A percentile compares a stretch with the other conserved stretches of the same genome.
phyloP scores from a whole-genome alignment of 768 basidiomycete genomes.

The Mycena polygramma region DNA sequence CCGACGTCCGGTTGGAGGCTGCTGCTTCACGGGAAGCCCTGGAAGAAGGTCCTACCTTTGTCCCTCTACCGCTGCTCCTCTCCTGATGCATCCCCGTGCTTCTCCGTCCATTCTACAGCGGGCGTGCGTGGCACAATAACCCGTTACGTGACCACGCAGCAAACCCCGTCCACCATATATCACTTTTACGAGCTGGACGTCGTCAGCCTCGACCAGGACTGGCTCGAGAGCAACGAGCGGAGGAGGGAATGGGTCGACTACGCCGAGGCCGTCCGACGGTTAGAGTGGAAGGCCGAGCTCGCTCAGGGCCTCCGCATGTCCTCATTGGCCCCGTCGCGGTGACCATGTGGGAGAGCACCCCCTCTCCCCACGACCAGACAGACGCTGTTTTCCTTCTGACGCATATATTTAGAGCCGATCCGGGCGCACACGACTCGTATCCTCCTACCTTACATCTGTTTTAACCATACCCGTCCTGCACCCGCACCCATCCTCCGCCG shows the following conservation, averaged over 20 bases:
- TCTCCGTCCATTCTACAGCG: constrained; percentile 65
- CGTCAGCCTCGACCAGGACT: constrained; percentile 78
- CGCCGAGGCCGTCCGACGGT: constrained; percentile 78
- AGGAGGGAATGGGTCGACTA: constrained; percentile 91
- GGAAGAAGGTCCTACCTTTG: constrained; percentile 96
- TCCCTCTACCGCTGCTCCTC: constrained; percentile 79
- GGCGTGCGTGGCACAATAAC: constrained; percentile 91
- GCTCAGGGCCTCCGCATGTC: constrained; percentile 81
- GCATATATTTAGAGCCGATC: constrained; percentile 30
- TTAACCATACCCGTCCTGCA: constrained; percentile 29
- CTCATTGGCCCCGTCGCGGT: constrained; percentile 74
- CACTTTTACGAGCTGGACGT: constrained; percentile 95
- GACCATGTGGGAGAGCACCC: constrained; percentile 25
- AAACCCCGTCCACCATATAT: constrained; percentile 83
- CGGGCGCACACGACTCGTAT: constrained; percentile 30
- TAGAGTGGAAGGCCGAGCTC: constrained; percentile 90
- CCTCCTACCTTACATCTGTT: constrained; percentile 33
- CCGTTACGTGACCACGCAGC: constrained; percentile 87
- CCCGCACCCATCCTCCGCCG: constrained; percentile 8
- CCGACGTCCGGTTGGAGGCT: constrained; percentile 85
- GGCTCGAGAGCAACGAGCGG: constrained; percentile 86
- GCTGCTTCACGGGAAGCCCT: constrained; percentile 93
- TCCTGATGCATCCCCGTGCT: constrained; percentile 71
- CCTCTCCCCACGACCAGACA: constrained; percentile 14
- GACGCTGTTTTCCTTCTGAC: constrained; percentile 26